A percentile compares a stretch with the other conserved stretches of the same genome.
These are phyloP conservation scores for Gonapodya prolifera DNA, from an alignment of 192 early-diverging fungal genomes.

Conservation along the genomic window DNA sequence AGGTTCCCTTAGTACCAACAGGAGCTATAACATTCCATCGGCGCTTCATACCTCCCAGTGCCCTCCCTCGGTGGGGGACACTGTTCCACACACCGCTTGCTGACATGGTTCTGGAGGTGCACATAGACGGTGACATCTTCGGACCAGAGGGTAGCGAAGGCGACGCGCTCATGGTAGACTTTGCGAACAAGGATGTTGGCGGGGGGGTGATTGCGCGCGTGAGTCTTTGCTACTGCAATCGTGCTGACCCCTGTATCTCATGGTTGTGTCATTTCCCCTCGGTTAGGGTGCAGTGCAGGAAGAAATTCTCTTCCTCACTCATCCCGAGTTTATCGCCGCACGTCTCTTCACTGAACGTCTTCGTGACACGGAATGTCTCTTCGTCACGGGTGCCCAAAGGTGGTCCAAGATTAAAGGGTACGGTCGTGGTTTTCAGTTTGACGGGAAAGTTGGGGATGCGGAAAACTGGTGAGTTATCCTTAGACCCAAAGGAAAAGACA, in stretches of 20 bases:
- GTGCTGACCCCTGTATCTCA: not conserved
- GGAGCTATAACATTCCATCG: conserved; percentile 24
- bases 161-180: conserved; percentile 23
- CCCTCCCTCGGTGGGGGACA: conserved; percentile 16
- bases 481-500: too few species aligned
- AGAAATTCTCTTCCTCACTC: conserved; percentile 33
- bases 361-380: conserved; percentile 20
- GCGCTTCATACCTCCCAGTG: conserved; percentile 5
- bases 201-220: conserved; percentile 12
- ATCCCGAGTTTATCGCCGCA: conserved; percentile 29
- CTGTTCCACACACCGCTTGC: not conserved
- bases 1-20: conserved; percentile 8
- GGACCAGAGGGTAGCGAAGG: conserved; percentile 21
- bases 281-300: conserved; percentile 31
- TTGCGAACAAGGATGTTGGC: conserved; percentile 34
- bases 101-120: conserved; percentile 9
- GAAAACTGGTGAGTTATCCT: conserved; percentile 1
- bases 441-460: conserved; percentile 13
- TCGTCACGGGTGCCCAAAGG: conserved; percentile 26
- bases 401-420: conserved; percentile 30
- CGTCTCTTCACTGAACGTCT: conserved; percentile 24
- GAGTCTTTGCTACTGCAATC: not conserved
- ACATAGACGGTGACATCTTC: conserved; percentile 18
- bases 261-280: not conserved
- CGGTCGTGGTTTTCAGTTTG: conserved; percentile 19